These are phyloP conservation scores for Xylariaceae sp. DNA, from an alignment of 2,329 filamentous ascomycete species.

Conservation along the genomic window DNA sequence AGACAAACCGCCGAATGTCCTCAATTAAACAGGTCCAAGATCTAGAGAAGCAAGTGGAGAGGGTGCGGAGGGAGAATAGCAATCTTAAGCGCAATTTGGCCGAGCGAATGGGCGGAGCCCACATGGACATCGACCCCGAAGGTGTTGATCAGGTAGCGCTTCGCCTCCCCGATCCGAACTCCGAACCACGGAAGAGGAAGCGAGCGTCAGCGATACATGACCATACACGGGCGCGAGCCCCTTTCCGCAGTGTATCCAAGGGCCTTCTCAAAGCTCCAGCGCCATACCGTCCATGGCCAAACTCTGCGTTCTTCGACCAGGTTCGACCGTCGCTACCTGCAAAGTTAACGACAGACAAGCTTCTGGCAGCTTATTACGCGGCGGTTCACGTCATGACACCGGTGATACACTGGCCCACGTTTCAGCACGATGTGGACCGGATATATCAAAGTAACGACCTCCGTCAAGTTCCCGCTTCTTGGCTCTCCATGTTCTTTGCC, in stretches of 20 bases:
- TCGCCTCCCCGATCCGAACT: conserved; percentile 69
- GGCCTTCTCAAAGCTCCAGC: conserved; percentile 82
- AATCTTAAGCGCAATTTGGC: conserved; percentile 71
- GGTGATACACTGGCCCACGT: conserved; percentile 86
- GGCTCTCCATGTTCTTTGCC: conserved; percentile 81
- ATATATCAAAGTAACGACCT: conserved; percentile 72
- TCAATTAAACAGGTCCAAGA: conserved; percentile 99
- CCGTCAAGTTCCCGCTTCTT: conserved; percentile 67
- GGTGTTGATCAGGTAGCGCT: conserved; percentile 53
- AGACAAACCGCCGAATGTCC: conserved; percentile 97
- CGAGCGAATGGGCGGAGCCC: conserved; percentile 50
- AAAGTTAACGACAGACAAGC: conserved; percentile 70
- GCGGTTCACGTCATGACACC: conserved; percentile 83
- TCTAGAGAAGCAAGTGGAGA: conserved; percentile 86
- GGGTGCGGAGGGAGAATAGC: conserved; percentile 79
- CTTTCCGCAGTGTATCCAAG: conserved; percentile 74
- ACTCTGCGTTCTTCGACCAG: conserved; percentile 53
- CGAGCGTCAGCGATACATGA: conserved; percentile 69
- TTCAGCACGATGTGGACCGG: conserved; percentile 75
- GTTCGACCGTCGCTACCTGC: conserved; percentile 71
- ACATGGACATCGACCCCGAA: conserved; percentile 57
- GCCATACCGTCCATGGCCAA: conserved; percentile 63
- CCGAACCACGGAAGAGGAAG: conserved; percentile 68
- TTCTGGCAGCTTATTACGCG: conserved; percentile 77
- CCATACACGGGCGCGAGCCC: conserved; percentile 72